Evolutionary conservation across 1,139 yeast species (phyloP), one percentile per base, ranked within the genome.

Genomic region (Pichia cactophila): DNA sequence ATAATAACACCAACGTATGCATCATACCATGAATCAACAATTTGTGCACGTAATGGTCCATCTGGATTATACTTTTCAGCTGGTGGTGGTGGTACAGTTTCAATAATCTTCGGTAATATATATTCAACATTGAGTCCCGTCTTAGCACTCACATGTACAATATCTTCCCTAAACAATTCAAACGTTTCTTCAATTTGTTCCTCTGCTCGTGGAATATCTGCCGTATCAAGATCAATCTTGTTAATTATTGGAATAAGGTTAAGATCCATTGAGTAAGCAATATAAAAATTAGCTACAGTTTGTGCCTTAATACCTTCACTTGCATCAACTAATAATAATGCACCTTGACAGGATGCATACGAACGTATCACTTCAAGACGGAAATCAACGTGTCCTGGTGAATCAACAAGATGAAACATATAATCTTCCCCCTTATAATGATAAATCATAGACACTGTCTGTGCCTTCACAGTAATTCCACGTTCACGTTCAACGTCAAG

Each of bases 321-420:
- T 1, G 97, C 97, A 70, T 92, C 98, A 1, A 92, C 96, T 26
- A 92, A 69, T 43, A 92, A 66, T 45, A 92, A 68, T 0, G 97
- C 97, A 12, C 98, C 98, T 38, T 94, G 95, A 71, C 97, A 92
- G 0, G 96, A 86, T 1, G 97, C 97, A 65, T 90, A 89, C 11
- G 96, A 86, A 56, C 97, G 69, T 1, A 95, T 82, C 0, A 92
- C 98, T 61, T 92, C 98, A 9, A 95, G 87, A 49, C 97, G 71
- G 65, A 92, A 92, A 65, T 92, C 98, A 33, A 92, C 98, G 65
- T 92, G 98, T 0, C 98, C 98, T 0, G 98, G 98, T 0, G 98
- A 92, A 68, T 92, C 98, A 51, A 92, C 96, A 50, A 92, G 73
- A 68, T 92, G 97, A 47, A 92, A 69, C 50, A 92, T 67, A 61